Base-by-base conservation (phyloP, 345 rosid species). In the Sisymbrium altissimum region DNA sequence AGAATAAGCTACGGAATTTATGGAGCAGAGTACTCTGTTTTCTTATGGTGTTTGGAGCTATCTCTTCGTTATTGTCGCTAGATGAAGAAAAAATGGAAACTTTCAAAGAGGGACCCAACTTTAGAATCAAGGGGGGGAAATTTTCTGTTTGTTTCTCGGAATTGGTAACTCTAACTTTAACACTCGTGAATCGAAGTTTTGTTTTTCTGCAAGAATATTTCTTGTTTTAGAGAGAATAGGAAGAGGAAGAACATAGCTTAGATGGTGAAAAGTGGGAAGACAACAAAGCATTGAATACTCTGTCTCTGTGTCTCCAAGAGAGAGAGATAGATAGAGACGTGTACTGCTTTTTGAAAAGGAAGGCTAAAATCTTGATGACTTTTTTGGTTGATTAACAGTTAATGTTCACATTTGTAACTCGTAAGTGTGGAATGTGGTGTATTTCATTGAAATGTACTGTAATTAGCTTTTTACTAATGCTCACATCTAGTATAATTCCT, bases 301-400 rank as follows among this genome's bases (percentile, higher is more conserved):
- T 77, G 63, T 77, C 68, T 63, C 30, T 64, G 66, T 38, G 44
- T 71, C 52, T 60, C 11, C 19, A 32, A 48, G 50, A 61, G 53
- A 69, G 73, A 56, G 44, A 43, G 73, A 56, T 33, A 43, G 73
- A 75, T 3, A 65, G 63, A 77, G 80, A 77, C 77, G 72, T 77
- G 64, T 71, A 66, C 77, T 71, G 77, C 77, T 77, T 77, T 32
- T 77, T 48, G 77, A 71, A 50, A 71, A 71, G 69, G 63, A 65
- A 71, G 5, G 63, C 68, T 18, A 58, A n/a, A 58, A 50, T 66
- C 48, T 59, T 71, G 72, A 58, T 23, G 76, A 77, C 72, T 71
- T 77, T 77, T 76, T 33, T 10, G 15, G 17, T 44, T 65, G 70
- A 66, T 27, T n/a, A n/a, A 49, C 63, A 46, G 66, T 65, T 36